Evolutionary conservation across 768 basidiomycete genomes (phyloP).

Genomic region (Calocera cornea): DNA sequence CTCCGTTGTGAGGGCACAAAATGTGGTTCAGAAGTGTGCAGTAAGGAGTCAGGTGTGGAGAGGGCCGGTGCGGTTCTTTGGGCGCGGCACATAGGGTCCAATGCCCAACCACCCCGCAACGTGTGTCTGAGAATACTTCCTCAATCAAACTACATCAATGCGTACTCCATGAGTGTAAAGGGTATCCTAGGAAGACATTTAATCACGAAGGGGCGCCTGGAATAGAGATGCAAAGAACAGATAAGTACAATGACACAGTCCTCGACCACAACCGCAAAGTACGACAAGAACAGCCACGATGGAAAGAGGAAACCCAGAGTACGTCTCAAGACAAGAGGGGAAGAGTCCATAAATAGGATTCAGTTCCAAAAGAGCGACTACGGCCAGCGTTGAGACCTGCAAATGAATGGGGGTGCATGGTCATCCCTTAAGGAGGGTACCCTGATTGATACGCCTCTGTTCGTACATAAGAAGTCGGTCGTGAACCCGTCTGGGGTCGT

Average conservation of each 20-base stretch:
- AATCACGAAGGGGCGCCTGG: slow-evolving; percentile 2
- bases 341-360: not conserved
- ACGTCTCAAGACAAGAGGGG: not conserved
- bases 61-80: too few relatives aligned
- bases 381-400: not conserved
- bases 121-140: not conserved
- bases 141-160: slow-evolving; percentile 1
- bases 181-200: slow-evolving; percentile 1
- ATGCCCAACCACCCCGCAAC: not conserved
- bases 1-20: too few relatives aligned
- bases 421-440: not conserved
- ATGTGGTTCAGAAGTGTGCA: too few relatives aligned
- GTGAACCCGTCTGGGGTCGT: not conserved
- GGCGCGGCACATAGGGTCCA: too few relatives aligned
- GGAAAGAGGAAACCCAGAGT: not conserved
- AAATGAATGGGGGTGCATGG: not conserved
- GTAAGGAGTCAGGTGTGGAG: too few relatives aligned
- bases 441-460: not conserved
- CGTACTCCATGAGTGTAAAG: slow-evolving; percentile 3
- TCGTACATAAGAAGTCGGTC: not conserved
- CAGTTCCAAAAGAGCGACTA: not conserved
- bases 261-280: not conserved
- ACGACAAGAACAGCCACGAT: not conserved
- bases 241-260: slow-evolving; percentile 2
- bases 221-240: slow-evolving; percentile 5